phyloP scores from a whole-genome alignment of 768 basidiomycete genomes.

The Termitomyces sp. region DNA sequence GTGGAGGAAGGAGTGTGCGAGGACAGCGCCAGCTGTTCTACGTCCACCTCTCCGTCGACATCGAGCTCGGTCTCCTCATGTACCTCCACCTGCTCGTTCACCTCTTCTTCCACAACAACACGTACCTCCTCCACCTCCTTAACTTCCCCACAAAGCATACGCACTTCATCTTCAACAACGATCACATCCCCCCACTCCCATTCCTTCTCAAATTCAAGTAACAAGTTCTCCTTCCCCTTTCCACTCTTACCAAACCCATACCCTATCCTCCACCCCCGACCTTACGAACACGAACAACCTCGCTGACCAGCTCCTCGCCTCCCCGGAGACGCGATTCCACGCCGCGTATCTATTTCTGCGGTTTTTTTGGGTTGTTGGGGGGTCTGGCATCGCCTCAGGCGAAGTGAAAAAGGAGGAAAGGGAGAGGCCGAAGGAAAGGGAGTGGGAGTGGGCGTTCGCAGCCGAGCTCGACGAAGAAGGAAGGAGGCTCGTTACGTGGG shows the following conservation, averaged over 20 bases:
- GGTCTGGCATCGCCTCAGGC: not conserved
- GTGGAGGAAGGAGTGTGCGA: not conserved
- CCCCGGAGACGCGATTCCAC: constrained; percentile 61
- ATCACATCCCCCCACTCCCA: constrained; percentile 6
- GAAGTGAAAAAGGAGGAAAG: not conserved
- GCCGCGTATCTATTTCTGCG: constrained; percentile 58
- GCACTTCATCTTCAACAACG: constrained; percentile 2
- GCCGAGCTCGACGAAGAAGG: constrained; percentile 21
- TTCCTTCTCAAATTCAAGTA: not conserved
- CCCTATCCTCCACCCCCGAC: constrained; percentile 10
- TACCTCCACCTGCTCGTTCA: not conserved
- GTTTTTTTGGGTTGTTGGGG: constrained; percentile 43
- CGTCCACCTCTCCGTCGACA: not conserved
- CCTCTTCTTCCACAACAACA: not conserved
- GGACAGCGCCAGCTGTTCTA: not conserved
- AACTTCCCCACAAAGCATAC: not conserved
- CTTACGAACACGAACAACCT: constrained; percentile 37
- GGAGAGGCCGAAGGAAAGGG: not conserved
- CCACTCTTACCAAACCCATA: not conserved
- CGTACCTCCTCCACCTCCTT: not conserved
- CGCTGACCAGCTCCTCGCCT: constrained; percentile 49
- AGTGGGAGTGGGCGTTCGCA: not conserved
- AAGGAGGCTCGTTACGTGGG: constrained; percentile 45
- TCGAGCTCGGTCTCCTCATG: not conserved
- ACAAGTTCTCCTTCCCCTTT: not conserved